Evolutionary conservation across 2,329 filamentous ascomycete species (phyloP), one percentile per base, ranked within the genome.

Genomic region (Sphaerulina musiva): DNA sequence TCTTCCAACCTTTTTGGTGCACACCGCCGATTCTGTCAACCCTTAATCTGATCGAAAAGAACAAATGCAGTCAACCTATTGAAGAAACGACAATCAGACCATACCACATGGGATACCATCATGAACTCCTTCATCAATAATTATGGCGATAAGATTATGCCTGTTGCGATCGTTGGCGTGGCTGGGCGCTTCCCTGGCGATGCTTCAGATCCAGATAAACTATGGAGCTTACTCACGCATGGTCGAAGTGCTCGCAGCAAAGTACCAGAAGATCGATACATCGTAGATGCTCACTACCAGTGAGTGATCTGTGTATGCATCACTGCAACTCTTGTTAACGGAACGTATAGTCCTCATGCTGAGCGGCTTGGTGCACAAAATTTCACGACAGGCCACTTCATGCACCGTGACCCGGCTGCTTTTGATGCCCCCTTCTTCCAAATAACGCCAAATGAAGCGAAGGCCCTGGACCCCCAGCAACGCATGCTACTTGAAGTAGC

Each of bases 91-190:
- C 34, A 4, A 36, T 26, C 34, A 8, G 4, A 8, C 9, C 34
- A 36, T 36, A 36, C 12, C 34, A n/a, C 4, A 10, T 10, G 34
- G 9, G 34, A 10, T 8, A 36, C 4, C 34, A n/a, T 9, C 34
- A 36, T 36, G 34, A 36, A n/a, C 10, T 36, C 12, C 34, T 36
- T n/a, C 12, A 36, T n/a, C 34, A 36, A n/a, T n/a, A 36, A 36
- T 8, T 36, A 36, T 36, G 34, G 34, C 34, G 34, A 36, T n/a
- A 36, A 36, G 7, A 36, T 4, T 36, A 36, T 36, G 40, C 71
- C 73, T 34, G 74, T 77, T 20, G 76, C 74, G 23, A 66, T 77
- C n/a, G 64, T 77, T 9, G 74, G 74, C 17, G 73, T 53, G 44
- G 72, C 67, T 1, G 75, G 76, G 29, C 67, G 76, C 0, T 56